These are phyloP conservation scores for Termitomyces sp. DNA, from an alignment of 768 basidiomycete species.

Conservation along the genomic window DNA sequence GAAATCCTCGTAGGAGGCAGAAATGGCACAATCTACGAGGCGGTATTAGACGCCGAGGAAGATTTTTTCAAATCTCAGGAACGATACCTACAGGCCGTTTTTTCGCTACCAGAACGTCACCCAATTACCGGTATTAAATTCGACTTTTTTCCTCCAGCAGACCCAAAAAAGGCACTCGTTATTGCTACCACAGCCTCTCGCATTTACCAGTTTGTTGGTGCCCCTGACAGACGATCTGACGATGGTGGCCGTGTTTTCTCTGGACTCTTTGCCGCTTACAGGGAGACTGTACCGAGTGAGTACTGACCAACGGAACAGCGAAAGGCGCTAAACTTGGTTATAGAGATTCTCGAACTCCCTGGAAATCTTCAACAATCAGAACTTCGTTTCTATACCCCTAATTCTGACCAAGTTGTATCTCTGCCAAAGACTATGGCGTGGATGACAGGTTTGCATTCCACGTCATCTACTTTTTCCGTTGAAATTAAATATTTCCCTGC, in stretches of 20 bases:
- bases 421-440: conserved; percentile 80
- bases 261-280: conserved; percentile 67
- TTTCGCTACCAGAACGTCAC: conserved; percentile 75
- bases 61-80: conserved; percentile 91
- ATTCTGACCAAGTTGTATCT: conserved; percentile 66
- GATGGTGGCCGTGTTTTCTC: conserved; percentile 78
- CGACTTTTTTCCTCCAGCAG: conserved; percentile 67
- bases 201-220: conserved; percentile 87
- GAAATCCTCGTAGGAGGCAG: conserved; percentile 86
- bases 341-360: conserved; percentile 91
- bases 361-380: conserved; percentile 75
- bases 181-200: conserved; percentile 83
- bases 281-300: conserved; percentile 78
- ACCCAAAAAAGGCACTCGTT: conserved; percentile 64
- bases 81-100: conserved; percentile 71
- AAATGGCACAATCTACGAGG: conserved; percentile 86
- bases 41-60: conserved; percentile 86
- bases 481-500: not conserved
- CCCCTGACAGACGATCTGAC: conserved; percentile 63
- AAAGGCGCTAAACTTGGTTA: not conserved
- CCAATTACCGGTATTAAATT: conserved; percentile 85
- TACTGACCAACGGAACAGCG: conserved; percentile 9
- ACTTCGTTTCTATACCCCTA: conserved; percentile 74
- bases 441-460: conserved; percentile 71
- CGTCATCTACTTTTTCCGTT: not conserved